Conservation (phyloP, 495 filamentous ascomycete genomes). For the Penicillium samsonianum region DNA sequence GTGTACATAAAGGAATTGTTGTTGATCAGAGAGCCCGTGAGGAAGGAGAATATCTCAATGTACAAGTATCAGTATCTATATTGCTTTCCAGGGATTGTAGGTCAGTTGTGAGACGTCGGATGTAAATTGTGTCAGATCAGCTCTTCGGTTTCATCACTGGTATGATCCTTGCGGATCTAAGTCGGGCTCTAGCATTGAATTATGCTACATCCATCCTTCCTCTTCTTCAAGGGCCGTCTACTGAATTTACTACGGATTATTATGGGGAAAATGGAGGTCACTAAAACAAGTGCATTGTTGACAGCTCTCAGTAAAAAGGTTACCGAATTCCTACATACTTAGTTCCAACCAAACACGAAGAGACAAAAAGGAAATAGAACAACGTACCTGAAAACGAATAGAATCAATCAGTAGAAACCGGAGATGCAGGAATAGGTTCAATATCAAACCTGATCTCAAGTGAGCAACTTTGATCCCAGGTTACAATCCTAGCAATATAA, state of each 20-base stretch:
- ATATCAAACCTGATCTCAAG: slow-evolving; percentile 9
- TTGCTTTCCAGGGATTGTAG: neutral
- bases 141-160: neutral
- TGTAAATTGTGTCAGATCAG: no score
- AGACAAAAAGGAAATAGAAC: neutral
- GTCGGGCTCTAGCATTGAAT: neutral
- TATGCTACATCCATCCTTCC: neutral
- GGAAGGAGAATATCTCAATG: slow-evolving; percentile 2
- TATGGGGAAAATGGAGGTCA: neutral
- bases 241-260: neutral
- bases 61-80: slow-evolving; percentile 9
- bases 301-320: neutral
- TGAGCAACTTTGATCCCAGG: neutral
- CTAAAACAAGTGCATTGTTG: neutral
- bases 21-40: neutral
- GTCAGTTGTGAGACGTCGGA: neutral
- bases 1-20: slow-evolving; percentile 22
- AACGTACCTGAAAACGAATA: neutral
- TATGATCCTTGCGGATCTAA: no score
- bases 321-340: neutral
- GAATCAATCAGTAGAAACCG: neutral
- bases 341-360: neutral
- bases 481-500: slow-evolving; percentile 5
- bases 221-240: neutral
- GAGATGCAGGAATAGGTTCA: neutral